phyloP scores from a whole-genome alignment of 768 basidiomycete genomes.

The Mrakia hoshinonis region DNA sequence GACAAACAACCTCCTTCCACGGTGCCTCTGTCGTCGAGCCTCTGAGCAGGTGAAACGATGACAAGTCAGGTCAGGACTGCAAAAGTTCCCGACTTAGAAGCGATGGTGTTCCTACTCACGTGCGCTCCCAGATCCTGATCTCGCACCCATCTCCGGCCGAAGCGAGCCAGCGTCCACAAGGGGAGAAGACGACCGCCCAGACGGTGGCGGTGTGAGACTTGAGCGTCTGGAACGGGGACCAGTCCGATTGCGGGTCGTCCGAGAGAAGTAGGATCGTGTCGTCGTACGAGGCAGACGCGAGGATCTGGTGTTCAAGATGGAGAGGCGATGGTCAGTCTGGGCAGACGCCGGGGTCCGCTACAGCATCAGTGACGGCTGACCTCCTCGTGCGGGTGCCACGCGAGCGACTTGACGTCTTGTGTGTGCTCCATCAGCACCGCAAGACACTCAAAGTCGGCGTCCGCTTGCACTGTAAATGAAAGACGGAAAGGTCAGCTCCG shows the following conservation, averaged over 20 bases:
- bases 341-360: slow-evolving; percentile 82
- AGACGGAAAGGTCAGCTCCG: not conserved
- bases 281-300: slow-evolving; percentile 94
- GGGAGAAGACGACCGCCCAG: slow-evolving; percentile 77
- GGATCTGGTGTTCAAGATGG: slow-evolving; percentile 55
- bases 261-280: slow-evolving; percentile 88
- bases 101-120: slow-evolving; percentile 28
- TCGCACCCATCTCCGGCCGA: slow-evolving; percentile 78
- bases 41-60: not conserved
- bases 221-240: slow-evolving; percentile 77
- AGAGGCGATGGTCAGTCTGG: not conserved
- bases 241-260: slow-evolving; percentile 89
- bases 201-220: slow-evolving; percentile 78
- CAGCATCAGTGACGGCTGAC: slow-evolving; percentile 93
- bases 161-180: slow-evolving; percentile 69
- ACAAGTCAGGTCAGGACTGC: not conserved
- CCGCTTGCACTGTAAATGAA: slow-evolving; percentile 63
- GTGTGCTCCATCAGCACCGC: slow-evolving; percentile 92
- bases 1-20: slow-evolving; percentile 12
- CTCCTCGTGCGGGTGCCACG: slow-evolving; percentile 95
- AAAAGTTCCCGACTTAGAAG: not conserved
- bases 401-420: slow-evolving; percentile 90
- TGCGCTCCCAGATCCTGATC: slow-evolving; percentile 73
- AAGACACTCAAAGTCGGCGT: slow-evolving; percentile 88
- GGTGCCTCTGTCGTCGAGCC: slow-evolving; percentile 10